Percentiles rank a stretch among this genome's conserved stretches.
Conservation (phyloP, 495 filamentous ascomycete genomes). For the Oleoguttula mirabilis region DNA sequence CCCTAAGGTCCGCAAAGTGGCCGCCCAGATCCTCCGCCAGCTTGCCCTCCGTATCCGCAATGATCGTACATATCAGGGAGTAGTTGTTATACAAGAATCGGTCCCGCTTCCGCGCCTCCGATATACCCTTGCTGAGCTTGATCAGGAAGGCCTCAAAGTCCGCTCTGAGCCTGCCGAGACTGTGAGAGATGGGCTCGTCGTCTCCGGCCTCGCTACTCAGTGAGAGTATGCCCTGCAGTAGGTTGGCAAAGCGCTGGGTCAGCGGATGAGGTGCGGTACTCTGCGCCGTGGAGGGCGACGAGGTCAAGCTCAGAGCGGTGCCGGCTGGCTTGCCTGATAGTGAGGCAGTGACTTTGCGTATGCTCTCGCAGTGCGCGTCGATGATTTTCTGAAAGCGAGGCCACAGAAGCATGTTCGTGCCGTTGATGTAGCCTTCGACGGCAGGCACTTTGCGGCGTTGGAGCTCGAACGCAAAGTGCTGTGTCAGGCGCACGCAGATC, state of each 20-base stretch:
- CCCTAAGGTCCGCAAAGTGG: slow-evolving; percentile 51
- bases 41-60: slow-evolving; percentile 71
- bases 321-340: slow-evolving; percentile 40
- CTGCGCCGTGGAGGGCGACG: slow-evolving; percentile 45
- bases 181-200: slow-evolving; percentile 79
- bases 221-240: slow-evolving; percentile 70
- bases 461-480: slow-evolving; percentile 82
- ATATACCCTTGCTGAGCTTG: slow-evolving; percentile 36
- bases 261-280: slow-evolving; percentile 82
- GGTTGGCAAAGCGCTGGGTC: slow-evolving; percentile 84
- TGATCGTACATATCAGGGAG: slow-evolving; percentile 77
- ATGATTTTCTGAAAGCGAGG: slow-evolving; percentile 88
- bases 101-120: slow-evolving; percentile 66
- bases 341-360: slow-evolving; percentile 48
- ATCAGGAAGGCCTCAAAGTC: slow-evolving; percentile 24
- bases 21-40: slow-evolving; percentile 60
- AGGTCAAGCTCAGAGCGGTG: slow-evolving; percentile 45
- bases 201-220: slow-evolving; percentile 80
- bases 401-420: slow-evolving; percentile 90
- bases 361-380: slow-evolving; percentile 80
- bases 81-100: slow-evolving; percentile 93
- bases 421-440: slow-evolving; percentile 84
- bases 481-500: slow-evolving; percentile 84
- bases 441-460: slow-evolving; percentile 83
- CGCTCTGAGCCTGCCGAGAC: slow-evolving; percentile 55